phyloP scores from a whole-genome alignment of 257 asterid genomes.

The Nicotiana benthamiana region DNA sequence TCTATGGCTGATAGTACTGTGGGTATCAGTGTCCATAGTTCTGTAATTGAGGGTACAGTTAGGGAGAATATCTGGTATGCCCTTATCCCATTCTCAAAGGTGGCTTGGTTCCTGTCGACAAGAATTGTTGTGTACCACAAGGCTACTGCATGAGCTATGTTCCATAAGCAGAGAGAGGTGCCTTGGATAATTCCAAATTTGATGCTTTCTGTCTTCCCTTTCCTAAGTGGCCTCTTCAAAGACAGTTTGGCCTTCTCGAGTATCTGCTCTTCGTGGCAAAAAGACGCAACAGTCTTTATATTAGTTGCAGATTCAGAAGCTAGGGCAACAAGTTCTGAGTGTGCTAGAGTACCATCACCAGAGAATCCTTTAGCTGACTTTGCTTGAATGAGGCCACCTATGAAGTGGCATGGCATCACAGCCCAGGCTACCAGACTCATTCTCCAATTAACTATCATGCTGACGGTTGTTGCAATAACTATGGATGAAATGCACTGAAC shows the following conservation, averaged over 20 bases:
- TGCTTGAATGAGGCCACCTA: constrained; percentile 79
- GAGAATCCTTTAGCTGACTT: constrained; percentile 80
- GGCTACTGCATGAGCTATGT: constrained; percentile 78
- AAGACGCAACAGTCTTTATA: constrained; percentile 61
- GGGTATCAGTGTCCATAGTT: constrained; percentile 74
- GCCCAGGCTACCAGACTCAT: constrained; percentile 89
- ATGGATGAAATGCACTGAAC: constrained; percentile 79
- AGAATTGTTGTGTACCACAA: constrained; percentile 66
- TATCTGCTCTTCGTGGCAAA: constrained; percentile 64
- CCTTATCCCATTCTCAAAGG: constrained; percentile 59
- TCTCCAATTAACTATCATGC: constrained; percentile 70
- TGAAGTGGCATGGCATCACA: constrained; percentile 86
- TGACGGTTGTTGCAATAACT: constrained; percentile 62
- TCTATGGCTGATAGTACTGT: constrained; percentile 66
- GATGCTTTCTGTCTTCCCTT: constrained; percentile 50
- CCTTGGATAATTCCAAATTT: constrained; percentile 73
- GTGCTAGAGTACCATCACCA: constrained; percentile 44
- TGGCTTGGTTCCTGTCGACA: constrained; percentile 48
- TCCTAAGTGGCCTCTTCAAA: constrained; percentile 35
- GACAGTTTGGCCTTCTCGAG: constrained; percentile 43
- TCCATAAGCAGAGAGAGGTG: constrained; percentile 67
- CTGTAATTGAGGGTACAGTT: constrained; percentile 78
- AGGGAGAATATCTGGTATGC: constrained; percentile 74
- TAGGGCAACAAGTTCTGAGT: constrained; percentile 56
- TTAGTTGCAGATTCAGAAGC: constrained; percentile 69